Conservation (phyloP, 225 moss, liverwort and hornwort species). For the Rhytidiadelphus loreus region DNA sequence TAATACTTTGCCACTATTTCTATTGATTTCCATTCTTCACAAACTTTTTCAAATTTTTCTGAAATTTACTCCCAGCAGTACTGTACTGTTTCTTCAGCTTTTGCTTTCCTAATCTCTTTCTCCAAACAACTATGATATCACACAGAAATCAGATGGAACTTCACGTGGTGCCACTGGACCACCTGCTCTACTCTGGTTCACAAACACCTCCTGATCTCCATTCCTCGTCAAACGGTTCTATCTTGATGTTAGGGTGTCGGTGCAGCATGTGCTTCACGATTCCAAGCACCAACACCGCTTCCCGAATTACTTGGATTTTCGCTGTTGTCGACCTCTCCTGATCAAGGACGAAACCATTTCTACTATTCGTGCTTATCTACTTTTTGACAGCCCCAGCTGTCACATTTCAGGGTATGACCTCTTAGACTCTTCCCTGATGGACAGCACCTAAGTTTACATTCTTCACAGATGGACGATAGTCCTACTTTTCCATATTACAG, state of each 20-base stretch:
- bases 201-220: no score
- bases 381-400: not conserved
- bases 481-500: not conserved
- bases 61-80: no score
- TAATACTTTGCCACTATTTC: no score
- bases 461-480: not conserved
- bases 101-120: no score
- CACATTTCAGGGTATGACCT: not conserved
- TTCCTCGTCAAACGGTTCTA: not conserved
- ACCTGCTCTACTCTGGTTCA: no score
- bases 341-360: not conserved
- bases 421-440: not conserved
- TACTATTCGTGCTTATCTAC: not conserved
- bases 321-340: not conserved
- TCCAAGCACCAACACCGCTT: not conserved
- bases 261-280: not conserved
- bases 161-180: no score
- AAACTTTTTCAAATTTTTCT: no score
- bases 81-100: no score
- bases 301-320: not conserved
- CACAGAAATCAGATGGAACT: no score
- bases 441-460: not conserved
- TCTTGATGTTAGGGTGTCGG: not conserved
- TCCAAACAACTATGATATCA: no score
- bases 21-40: no score